phyloP scores from a whole-genome alignment of 495 filamentous ascomycete species.

The Pseudomonodictys pantanalensis region DNA sequence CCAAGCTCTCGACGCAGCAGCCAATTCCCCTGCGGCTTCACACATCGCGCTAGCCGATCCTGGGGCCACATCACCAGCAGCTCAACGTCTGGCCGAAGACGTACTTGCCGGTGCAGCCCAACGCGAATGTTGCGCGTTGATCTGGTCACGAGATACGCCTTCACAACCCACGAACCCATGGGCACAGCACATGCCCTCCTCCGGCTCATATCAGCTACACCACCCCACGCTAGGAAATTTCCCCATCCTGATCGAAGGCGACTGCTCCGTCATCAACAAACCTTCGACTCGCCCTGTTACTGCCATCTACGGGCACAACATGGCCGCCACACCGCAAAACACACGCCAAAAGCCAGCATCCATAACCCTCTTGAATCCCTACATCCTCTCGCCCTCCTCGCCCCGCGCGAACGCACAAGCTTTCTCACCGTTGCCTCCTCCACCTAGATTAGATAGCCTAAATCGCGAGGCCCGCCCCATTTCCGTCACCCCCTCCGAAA shows the following conservation, averaged over 20 bases:
- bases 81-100: constrained; percentile 48
- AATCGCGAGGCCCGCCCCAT: constrained; percentile 7
- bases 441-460: constrained; percentile 1
- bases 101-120: constrained; percentile 63
- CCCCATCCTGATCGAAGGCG: constrained; percentile 45
- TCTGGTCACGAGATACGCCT: constrained; percentile 48
- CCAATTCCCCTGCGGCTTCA: constrained; percentile 46
- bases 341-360: constrained; percentile 13
- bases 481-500: constrained; percentile 26
- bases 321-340: constrained; percentile 15
- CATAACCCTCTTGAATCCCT: constrained; percentile 35
- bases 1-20: constrained; percentile 64
- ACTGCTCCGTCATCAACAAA: constrained; percentile 43
- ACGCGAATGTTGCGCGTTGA: constrained; percentile 67
- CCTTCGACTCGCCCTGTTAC: constrained; percentile 30
- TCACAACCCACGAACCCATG: constrained; percentile 26
- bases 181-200: constrained; percentile 47
- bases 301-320: constrained; percentile 32
- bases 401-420: constrained; percentile 23
- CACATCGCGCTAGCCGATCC: constrained; percentile 44
- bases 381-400: constrained; percentile 28
- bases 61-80: constrained; percentile 41
- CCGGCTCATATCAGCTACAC: constrained; percentile 62
- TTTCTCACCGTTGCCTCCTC: constrained; percentile 20
- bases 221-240: constrained; percentile 59